A percentile compares a stretch with the other conserved stretches of the same genome.
These are phyloP conservation scores for Immersiporthe knoxdaviesiana DNA, from an alignment of 2,329 filamentous ascomycete genomes.

Conservation along the genomic window DNA sequence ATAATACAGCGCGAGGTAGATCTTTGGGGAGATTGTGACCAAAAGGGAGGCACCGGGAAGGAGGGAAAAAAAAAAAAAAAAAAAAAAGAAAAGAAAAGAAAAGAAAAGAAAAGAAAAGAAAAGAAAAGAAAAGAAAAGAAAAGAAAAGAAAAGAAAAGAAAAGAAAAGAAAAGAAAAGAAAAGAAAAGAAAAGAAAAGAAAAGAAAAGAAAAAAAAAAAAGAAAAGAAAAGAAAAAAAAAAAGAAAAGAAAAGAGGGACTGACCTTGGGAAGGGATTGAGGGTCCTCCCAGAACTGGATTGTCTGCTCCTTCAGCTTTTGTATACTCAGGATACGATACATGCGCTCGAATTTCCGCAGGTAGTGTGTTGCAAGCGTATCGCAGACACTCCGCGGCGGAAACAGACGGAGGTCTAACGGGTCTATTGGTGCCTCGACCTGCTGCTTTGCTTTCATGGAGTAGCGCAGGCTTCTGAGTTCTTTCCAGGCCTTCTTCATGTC, in stretches of 20 bases:
- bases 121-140: not conserved
- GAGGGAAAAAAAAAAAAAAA: not conserved
- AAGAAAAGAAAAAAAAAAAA: not conserved
- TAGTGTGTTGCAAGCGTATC: slow-evolving; percentile 59
- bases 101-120: no score
- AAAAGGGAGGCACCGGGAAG: no score
- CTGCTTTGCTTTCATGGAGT: not conserved
- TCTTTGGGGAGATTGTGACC: no score
- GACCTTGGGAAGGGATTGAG: slow-evolving; percentile 34
- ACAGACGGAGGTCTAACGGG: slow-evolving; percentile 36
- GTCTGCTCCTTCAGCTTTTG: slow-evolving; percentile 61
- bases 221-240: not conserved
- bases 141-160: no score
- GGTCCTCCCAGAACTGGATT: slow-evolving; percentile 51
- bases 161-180: not conserved
- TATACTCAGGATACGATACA: slow-evolving; percentile 60
- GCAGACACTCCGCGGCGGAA: slow-evolving; percentile 45
- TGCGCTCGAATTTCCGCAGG: slow-evolving; percentile 58
- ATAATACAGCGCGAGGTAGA: not conserved
- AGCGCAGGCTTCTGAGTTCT: not conserved
- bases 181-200: not conserved
- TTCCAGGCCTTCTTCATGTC: slow-evolving; percentile 2
- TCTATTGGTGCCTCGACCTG: not conserved
- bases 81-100: not conserved
- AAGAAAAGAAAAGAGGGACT: not conserved